phyloP scores from a whole-genome alignment of 768 basidiomycete genomes.

The Pleurotus tuoliensis region DNA sequence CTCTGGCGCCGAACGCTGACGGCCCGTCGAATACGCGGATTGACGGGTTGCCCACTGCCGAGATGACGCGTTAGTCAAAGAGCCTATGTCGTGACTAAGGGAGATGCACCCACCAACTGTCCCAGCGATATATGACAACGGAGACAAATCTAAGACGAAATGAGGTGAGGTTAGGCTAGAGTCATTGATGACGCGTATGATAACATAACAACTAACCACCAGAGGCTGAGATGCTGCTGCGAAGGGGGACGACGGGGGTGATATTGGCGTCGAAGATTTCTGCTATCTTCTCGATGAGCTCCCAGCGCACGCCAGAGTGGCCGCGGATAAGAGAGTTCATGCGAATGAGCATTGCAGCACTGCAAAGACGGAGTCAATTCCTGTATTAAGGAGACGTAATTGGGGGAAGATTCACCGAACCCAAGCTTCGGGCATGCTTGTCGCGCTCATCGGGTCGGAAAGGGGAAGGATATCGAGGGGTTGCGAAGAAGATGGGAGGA shows the following conservation, averaged over 20 bases:
- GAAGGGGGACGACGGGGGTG: constrained; percentile 76
- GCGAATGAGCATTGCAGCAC: constrained; percentile 77
- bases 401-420: constrained; percentile 41
- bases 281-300: constrained; percentile 76
- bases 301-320: constrained; percentile 82
- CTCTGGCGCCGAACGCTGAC: constrained; percentile 40
- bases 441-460: constrained; percentile 60
- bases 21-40: constrained; percentile 67
- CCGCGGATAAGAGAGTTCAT: constrained; percentile 88
- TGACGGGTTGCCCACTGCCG: constrained; percentile 61
- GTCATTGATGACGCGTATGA: not conserved
- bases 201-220: constrained; percentile 49
- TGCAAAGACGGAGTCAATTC: not conserved
- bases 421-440: constrained; percentile 84
- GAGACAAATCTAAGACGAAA: constrained; percentile 55
- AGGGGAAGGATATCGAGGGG: constrained; percentile 59
- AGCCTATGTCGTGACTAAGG: not conserved
- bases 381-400: not conserved
- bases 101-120: constrained; percentile 37
- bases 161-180: not conserved
- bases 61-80: not conserved
- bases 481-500: constrained; percentile 54
- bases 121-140: constrained; percentile 82
- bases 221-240: constrained; percentile 80
- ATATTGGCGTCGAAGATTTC: constrained; percentile 67